A percentile compares a stretch with the other conserved stretches of the same genome.
Conservation (phyloP, 371 early-diverging fungal species). For the Mucor piriformis region DNA sequence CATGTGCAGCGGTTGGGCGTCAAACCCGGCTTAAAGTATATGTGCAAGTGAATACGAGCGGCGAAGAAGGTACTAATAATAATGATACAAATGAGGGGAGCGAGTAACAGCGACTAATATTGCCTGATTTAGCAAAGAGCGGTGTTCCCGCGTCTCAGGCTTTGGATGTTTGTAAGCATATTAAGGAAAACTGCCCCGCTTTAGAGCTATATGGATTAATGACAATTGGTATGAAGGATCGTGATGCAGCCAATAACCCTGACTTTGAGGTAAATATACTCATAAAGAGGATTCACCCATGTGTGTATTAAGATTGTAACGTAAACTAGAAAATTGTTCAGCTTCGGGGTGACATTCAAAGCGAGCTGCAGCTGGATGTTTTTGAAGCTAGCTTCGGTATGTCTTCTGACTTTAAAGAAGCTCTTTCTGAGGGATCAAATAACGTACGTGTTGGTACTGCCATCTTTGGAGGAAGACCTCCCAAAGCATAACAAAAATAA, state of each 20-base stretch:
- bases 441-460: constrained; percentile 91
- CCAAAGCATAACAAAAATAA: constrained; percentile 31
- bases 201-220: constrained; percentile 85
- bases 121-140: constrained; percentile 69
- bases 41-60: constrained; percentile 94
- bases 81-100: neutral
- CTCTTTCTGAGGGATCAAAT: constrained; percentile 84
- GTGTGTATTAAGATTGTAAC: neutral
- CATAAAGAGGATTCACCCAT: neutral
- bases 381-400: constrained; percentile 96
- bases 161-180: constrained; percentile 59
- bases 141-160: constrained; percentile 65
- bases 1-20: constrained; percentile 53
- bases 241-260: constrained; percentile 70
- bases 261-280: constrained; percentile 73
- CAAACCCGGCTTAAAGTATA: constrained; percentile 72
- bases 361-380: constrained; percentile 21
- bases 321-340: constrained; percentile 13
- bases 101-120: neutral
- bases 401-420: constrained; percentile 91
- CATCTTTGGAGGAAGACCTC: constrained; percentile 76
- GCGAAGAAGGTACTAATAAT: constrained; percentile 76
- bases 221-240: constrained; percentile 88
- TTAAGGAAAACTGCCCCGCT: constrained; percentile 67
- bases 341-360: constrained; percentile 9